Conservation (phyloP, 1,284 basidiomycete genomes). For the Dichomitus squalens region DNA sequence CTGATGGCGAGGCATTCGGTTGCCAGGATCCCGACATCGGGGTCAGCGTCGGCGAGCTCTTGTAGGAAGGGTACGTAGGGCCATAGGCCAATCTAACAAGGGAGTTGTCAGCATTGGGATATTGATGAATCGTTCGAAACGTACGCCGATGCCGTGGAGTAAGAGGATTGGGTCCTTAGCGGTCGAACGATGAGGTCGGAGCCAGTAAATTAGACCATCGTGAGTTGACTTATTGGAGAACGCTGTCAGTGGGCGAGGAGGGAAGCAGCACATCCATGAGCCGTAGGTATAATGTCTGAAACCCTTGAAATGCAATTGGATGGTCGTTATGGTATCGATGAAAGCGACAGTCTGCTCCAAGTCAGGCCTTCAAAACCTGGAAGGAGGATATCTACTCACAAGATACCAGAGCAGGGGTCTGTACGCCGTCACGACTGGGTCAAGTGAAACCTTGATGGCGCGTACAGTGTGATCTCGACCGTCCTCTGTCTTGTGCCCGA, state of each 20-base stretch:
- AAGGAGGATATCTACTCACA: conserved; percentile 38
- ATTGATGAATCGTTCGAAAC: conserved; percentile 23
- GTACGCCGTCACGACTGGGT: conserved; percentile 54
- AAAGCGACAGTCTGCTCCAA: conserved; percentile 49
- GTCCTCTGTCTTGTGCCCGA: conserved; percentile 41
- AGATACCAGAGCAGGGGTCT: conserved; percentile 65
- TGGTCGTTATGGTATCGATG: conserved; percentile 49
- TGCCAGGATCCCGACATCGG: conserved; percentile 54
- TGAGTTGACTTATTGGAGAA: conserved; percentile 45
- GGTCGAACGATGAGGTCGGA: conserved; percentile 52
- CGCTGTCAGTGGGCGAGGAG: conserved; percentile 49
- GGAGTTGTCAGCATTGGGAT: not conserved
- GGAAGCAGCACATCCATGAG: conserved; percentile 47
- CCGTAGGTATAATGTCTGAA: conserved; percentile 55
- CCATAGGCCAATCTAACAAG: conserved; percentile 56
- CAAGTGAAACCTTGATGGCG: conserved; percentile 57
- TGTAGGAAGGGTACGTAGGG: conserved; percentile 55
- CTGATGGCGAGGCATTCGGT: conserved; percentile 62
- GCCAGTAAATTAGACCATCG: conserved; percentile 59
- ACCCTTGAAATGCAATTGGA: conserved; percentile 42
- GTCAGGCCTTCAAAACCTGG: not conserved
- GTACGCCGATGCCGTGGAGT: conserved; percentile 66
- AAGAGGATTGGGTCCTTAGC: conserved; percentile 58
- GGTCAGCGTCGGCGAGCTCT: conserved; percentile 43
- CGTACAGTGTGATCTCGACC: conserved; percentile 40